Conservation (phyloP, 2,329 filamentous ascomycete genomes). For the Fusarium sp. region DNA sequence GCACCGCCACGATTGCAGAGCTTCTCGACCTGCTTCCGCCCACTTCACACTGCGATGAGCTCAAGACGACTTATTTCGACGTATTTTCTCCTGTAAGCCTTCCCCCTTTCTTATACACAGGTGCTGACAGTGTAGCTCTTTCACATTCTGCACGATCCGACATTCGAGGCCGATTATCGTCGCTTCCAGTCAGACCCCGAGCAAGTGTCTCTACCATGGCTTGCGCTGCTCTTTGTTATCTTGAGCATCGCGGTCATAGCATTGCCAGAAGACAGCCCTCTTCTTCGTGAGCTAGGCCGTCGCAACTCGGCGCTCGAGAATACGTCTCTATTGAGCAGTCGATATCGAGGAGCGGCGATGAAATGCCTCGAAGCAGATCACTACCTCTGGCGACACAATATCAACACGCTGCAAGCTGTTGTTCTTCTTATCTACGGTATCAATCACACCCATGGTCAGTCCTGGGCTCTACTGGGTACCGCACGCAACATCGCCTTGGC, state of each 20-base stretch:
- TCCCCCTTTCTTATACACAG: too few relatives aligned
- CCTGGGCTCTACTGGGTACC: conserved; percentile 23
- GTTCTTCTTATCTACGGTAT: conserved; percentile 28
- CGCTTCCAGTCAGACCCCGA: neutral
- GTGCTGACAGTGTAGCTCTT: neutral
- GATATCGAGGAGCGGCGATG: conserved; percentile 23
- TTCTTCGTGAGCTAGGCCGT: neutral
- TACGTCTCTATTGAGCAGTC: conserved; percentile 6
- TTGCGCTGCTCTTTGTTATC: neutral
- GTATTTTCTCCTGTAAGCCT: neutral
- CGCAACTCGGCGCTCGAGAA: conserved; percentile 6
- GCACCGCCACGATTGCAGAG: neutral
- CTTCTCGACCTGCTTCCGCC: neutral
- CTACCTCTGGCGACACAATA: conserved; percentile 28
- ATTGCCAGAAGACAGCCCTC: neutral
- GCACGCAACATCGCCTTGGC: conserved; percentile 23
- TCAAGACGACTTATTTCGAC: neutral
- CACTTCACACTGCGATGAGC: neutral
- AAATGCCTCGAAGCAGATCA: conserved; percentile 25
- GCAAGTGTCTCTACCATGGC: neutral
- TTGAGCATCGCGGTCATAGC: neutral
- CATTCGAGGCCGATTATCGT: neutral
- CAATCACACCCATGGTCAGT: conserved; percentile 30
- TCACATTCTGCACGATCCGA: neutral
- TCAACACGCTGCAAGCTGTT: conserved; percentile 17